These are phyloP conservation scores for Plasmopara muralis DNA, from an alignment of 352 stramenopile genomes.

Conservation along the genomic window DNA sequence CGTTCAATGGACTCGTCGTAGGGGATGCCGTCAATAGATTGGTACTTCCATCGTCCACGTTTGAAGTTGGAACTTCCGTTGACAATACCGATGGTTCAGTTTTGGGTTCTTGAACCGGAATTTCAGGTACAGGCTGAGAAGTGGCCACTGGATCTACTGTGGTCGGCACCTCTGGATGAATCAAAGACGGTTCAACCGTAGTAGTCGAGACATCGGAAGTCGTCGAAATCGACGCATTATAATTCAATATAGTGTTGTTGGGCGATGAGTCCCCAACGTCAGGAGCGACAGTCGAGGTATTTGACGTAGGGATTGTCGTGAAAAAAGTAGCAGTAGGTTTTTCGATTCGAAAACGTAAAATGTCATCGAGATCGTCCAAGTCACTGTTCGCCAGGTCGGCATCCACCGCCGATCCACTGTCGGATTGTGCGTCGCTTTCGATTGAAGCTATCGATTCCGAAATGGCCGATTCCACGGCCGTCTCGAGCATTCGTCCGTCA, in stretches of 20 bases:
- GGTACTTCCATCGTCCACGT: neutral
- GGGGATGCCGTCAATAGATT: neutral
- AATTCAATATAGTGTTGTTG: too few species aligned
- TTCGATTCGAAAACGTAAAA: neutral
- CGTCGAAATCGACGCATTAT: neutral
- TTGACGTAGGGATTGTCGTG: too few species aligned
- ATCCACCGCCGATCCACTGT: constrained; percentile 1
- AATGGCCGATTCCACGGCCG: constrained; percentile 3
- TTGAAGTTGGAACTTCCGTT: neutral
- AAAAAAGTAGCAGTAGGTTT: neutral
- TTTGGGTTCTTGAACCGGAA: neutral
- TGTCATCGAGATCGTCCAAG: constrained; percentile 2
- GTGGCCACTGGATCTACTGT: neutral
- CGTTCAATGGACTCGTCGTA: too few species aligned
- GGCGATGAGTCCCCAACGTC: neutral
- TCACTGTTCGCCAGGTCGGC: neutral
- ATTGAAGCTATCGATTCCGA: constrained; percentile 4
- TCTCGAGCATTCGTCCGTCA: constrained; percentile 2
- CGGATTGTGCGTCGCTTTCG: neutral
- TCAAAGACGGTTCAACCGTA: neutral
- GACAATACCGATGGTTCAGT: neutral
- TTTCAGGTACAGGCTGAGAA: neutral
- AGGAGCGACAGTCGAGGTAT: neutral
- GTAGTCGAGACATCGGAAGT: neutral
- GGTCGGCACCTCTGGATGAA: neutral